phyloP scores from a whole-genome alignment of 331 rosid genomes.

The Phaseolus coccineus region DNA sequence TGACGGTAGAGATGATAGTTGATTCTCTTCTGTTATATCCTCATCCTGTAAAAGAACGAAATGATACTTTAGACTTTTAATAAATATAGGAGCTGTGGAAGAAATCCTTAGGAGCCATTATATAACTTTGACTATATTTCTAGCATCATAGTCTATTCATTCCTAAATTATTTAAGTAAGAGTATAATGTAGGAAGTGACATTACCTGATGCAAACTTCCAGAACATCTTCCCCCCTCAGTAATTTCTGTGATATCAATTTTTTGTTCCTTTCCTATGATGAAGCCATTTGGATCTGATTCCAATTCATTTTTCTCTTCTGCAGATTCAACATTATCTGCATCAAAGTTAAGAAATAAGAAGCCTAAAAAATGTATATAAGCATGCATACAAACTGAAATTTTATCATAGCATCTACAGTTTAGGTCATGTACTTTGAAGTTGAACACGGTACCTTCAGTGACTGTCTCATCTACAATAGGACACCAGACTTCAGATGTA shows the following conservation, averaged over 20 bases:
- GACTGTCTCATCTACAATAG: constrained; percentile 51
- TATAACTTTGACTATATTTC: constrained; percentile 5
- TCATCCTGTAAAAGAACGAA: constrained; percentile 59
- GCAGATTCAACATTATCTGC: constrained; percentile 56
- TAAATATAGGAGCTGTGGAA: neutral
- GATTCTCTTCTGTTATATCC: constrained; percentile 63
- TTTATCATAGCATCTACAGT: constrained; percentile 1
- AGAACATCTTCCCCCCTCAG: constrained; percentile 47
- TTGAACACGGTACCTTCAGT: constrained; percentile 66
- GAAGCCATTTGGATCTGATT: constrained; percentile 55
- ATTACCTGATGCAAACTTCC: constrained; percentile 68
- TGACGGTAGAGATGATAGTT: constrained; percentile 51
- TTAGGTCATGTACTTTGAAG: constrained; percentile 28
- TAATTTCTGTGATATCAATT: constrained; percentile 44
- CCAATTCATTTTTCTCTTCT: constrained; percentile 50
- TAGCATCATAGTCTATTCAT: neutral
- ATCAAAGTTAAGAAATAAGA: constrained; percentile 31
- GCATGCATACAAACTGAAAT: neutral
- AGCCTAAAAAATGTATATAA: neutral
- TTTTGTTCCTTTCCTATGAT: constrained; percentile 50
- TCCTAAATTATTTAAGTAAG: constrained; percentile 26
- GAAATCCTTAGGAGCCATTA: constrained; percentile 1
- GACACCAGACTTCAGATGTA: constrained; percentile 46
- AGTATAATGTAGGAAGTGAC: constrained; percentile 28
- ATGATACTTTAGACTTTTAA: constrained; percentile 26